phyloP scores from a whole-genome alignment of 495 filamentous ascomycete species.

The Aspergillus steynii region DNA sequence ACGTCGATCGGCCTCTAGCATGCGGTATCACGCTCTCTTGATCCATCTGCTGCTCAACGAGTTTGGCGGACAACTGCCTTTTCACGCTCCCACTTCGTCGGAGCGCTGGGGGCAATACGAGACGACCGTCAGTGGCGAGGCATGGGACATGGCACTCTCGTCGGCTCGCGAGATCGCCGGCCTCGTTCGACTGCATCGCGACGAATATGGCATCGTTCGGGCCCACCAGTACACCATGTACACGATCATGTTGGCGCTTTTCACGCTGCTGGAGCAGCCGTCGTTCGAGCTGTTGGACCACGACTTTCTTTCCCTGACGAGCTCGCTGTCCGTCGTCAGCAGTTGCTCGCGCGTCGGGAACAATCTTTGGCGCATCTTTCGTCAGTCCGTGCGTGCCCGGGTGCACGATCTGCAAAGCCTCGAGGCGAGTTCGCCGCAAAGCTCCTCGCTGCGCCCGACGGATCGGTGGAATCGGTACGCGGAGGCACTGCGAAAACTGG shows the following conservation, averaged over 20 bases:
- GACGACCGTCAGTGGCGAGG: not conserved
- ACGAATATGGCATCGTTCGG: constrained; percentile 29
- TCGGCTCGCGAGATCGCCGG: constrained; percentile 27
- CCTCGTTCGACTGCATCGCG: constrained; percentile 19
- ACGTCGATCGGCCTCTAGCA: constrained; percentile 12
- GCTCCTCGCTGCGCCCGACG: too few relatives aligned
- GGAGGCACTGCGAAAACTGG: too few relatives aligned
- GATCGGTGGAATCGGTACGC: too few relatives aligned
- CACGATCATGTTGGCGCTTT: constrained; percentile 33
- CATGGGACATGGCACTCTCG: constrained; percentile 16
- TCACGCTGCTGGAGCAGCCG: constrained; percentile 27
- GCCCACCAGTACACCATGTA: constrained; percentile 36
- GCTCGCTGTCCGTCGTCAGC: constrained; percentile 26
- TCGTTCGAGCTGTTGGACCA: constrained; percentile 28
- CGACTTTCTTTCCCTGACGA: constrained; percentile 29
- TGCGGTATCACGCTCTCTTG: constrained; percentile 32
- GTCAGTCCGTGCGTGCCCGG: constrained; percentile 25
- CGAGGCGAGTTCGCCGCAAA: too few relatives aligned
- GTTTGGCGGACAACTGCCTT: constrained; percentile 11
- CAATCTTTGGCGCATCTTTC: constrained; percentile 29
- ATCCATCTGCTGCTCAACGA: constrained; percentile 31
- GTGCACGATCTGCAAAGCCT: not conserved
- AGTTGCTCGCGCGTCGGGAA: constrained; percentile 29
- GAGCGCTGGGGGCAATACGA: not conserved
- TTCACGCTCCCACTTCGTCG: not conserved